phyloP scores from a whole-genome alignment of 78 protist species.

The Dictyostelium brefeldianum region DNA sequence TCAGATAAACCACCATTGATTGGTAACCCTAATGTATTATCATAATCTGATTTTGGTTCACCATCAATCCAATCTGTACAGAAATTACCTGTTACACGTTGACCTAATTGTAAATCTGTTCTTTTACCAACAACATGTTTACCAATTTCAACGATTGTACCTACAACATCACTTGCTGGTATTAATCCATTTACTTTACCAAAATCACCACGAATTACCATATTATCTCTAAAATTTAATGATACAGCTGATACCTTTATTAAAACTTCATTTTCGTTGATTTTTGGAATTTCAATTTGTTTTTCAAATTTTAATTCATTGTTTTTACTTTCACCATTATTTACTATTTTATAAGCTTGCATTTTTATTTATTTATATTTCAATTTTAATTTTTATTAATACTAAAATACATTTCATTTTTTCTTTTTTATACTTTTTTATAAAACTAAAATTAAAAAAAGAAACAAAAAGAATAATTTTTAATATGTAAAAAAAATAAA shows the following conservation, averaged over 20 bases:
- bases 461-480: too few species aligned
- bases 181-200: conserved; percentile 10
- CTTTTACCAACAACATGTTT: neutral
- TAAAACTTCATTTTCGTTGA: conserved; percentile 15
- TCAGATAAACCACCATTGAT: conserved; percentile 14
- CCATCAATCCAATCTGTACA: conserved; percentile 56
- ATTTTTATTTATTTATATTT: neutral
- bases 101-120: neutral
- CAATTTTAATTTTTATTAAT: too few species aligned
- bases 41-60: conserved; percentile 7
- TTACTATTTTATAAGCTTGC: neutral
- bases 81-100: conserved; percentile 42
- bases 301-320: neutral
- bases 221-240: conserved; percentile 46
- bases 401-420: too few species aligned
- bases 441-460: too few species aligned
- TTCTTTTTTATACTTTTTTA: too few species aligned
- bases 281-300: conserved; percentile 6
- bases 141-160: conserved; percentile 7
- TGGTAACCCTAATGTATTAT: conserved; percentile 31
- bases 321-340: neutral
- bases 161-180: conserved; percentile 47
- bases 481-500: too few species aligned
- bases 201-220: conserved; percentile 40
- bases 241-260: conserved; percentile 31